Conservation (phyloP, 1,284 basidiomycete genomes). For the Wallemia ichthyophaga region DNA sequence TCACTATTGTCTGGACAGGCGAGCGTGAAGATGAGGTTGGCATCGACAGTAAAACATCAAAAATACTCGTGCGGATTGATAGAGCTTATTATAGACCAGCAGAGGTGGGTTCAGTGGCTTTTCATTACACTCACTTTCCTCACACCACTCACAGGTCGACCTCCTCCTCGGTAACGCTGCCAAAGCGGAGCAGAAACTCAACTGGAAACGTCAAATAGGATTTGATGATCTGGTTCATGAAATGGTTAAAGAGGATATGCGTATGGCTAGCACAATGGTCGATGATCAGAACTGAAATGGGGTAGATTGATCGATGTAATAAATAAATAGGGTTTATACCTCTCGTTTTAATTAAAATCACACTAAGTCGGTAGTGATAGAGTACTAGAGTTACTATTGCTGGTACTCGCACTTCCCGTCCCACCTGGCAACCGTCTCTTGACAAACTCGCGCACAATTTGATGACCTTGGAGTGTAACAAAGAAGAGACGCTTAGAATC, state of each 20-base stretch:
- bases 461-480: slow-evolving; percentile 45
- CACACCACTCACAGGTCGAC: neutral
- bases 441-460: slow-evolving; percentile 45
- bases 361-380: too few species aligned
- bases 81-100: slow-evolving; percentile 24
- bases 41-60: slow-evolving; percentile 31
- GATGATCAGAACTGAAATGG: neutral
- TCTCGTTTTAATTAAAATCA: too few species aligned
- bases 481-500: slow-evolving; percentile 44
- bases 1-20: slow-evolving; percentile 43
- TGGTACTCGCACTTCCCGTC: neutral
- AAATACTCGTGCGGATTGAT: slow-evolving; percentile 47
- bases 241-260: slow-evolving; percentile 53
- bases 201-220: slow-evolving; percentile 52
- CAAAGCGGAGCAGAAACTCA: slow-evolving; percentile 51
- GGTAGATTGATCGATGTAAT: too few species aligned
- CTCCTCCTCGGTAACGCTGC: slow-evolving; percentile 41
- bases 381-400: neutral
- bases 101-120: slow-evolving; percentile 37
- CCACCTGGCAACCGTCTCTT: slow-evolving; percentile 1
- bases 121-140: neutral
- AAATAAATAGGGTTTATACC: too few species aligned
- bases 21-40: slow-evolving; percentile 41
- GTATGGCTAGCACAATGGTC: neutral
- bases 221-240: slow-evolving; percentile 56